A percentile compares a stretch with the other conserved stretches of the same genome.
Evolutionary conservation across 495 filamentous ascomycete species (phyloP).

Genomic region (Gamarada debralockiae): DNA sequence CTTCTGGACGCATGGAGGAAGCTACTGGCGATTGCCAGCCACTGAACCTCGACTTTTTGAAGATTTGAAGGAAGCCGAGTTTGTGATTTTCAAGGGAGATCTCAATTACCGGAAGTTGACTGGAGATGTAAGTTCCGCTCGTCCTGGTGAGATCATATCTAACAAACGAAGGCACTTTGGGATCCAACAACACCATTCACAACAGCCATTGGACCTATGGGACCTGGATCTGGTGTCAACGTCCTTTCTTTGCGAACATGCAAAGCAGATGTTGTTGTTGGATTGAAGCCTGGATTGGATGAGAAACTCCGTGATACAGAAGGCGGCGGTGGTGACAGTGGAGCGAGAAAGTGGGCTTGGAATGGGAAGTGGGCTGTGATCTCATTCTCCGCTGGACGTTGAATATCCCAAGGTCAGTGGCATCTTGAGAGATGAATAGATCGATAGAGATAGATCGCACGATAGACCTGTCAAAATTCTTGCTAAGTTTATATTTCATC

Average conservation of each 20-base stretch:
- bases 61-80: constrained; percentile 77
- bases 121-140: constrained; percentile 63
- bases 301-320: constrained; percentile 68
- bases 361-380: constrained; percentile 95
- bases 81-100: constrained; percentile 97
- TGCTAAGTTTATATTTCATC: too few relatives aligned
- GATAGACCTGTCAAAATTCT: neutral
- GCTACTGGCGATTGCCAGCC: constrained; percentile 80
- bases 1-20: constrained; percentile 85
- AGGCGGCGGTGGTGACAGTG: constrained; percentile 62
- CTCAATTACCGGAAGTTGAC: constrained; percentile 91
- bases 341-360: constrained; percentile 92
- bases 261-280: constrained; percentile 95
- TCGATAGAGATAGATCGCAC: neutral
- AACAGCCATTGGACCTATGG: constrained; percentile 82
- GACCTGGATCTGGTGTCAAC: constrained; percentile 74
- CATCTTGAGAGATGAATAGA: neutral
- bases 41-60: constrained; percentile 62
- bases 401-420: neutral
- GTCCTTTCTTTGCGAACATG: constrained; percentile 85
- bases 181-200: constrained; percentile 82
- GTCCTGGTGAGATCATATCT: constrained; percentile 6
- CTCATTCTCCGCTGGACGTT: constrained; percentile 57
- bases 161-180: constrained; percentile 63
- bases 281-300: constrained; percentile 73